These are phyloP conservation scores for Nematocida parisii DNA, from an alignment of 371 early-diverging fungal genomes.

Conservation along the genomic window DNA sequence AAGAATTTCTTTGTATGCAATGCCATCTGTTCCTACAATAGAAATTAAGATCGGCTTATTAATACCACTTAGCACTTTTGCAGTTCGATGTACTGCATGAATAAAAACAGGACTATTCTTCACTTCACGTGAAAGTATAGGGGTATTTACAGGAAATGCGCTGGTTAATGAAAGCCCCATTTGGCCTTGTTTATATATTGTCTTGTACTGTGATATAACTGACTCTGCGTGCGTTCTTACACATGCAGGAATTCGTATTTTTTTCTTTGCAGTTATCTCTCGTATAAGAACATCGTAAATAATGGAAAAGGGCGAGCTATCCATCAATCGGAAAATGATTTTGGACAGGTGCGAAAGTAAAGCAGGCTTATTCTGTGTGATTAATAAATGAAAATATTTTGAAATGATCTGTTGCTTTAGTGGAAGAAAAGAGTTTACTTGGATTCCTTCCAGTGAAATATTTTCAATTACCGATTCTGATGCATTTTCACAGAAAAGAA, in stretches of 20 bases:
- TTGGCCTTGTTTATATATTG: not conserved
- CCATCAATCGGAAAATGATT: slow-evolving; percentile 2
- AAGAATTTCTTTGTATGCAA: slow-evolving; percentile 53
- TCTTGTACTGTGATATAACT: slow-evolving; percentile 14
- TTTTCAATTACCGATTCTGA: not conserved
- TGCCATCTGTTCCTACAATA: slow-evolving; percentile 36
- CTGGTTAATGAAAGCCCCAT: not conserved
- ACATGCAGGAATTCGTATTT: not conserved
- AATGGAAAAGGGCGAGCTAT: not conserved
- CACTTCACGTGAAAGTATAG: slow-evolving; percentile 17
- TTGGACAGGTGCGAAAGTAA: not conserved
- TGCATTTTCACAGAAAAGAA: slow-evolving; percentile 29
- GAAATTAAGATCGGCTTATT: slow-evolving; percentile 40
- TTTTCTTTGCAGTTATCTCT: not conserved
- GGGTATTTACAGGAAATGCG: slow-evolving; percentile 11
- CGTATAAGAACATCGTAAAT: slow-evolving; percentile 35
- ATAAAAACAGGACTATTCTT: not conserved
- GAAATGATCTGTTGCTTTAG: slow-evolving; percentile 54
- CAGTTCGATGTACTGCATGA: not conserved
- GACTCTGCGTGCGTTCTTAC: not conserved
- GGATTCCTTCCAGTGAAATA: slow-evolving; percentile 15
- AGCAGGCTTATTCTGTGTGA: not conserved
- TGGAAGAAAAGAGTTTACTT: slow-evolving; percentile 26
- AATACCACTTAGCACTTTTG: slow-evolving; percentile 40
- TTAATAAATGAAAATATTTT: slow-evolving; percentile 11